These are phyloP conservation scores for Fusarium sp. DNA, from an alignment of 2,329 filamentous ascomycete genomes.

Conservation along the genomic window DNA sequence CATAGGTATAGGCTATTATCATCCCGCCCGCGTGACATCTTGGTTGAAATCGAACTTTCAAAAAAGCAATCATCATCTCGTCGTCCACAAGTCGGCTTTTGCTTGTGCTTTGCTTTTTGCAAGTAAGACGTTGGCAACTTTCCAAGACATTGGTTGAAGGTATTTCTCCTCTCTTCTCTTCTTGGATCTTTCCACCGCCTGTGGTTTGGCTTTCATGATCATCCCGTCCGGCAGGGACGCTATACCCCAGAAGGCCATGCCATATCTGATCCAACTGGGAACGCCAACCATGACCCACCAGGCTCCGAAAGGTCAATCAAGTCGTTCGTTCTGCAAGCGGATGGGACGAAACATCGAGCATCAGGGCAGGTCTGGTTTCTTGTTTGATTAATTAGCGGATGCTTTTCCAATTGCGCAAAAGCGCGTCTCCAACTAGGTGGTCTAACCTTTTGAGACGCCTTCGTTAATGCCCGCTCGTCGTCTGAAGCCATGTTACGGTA, in stretches of 20 bases:
- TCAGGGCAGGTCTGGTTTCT: constrained; percentile 2
- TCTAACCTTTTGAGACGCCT: constrained; percentile 15
- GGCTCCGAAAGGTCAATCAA: constrained; percentile 36
- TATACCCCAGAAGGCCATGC: constrained; percentile 40
- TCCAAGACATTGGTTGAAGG: neutral
- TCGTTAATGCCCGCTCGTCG: constrained; percentile 34
- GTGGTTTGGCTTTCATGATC: constrained; percentile 21
- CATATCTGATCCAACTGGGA: constrained; percentile 32
- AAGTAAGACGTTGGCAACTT: neutral
- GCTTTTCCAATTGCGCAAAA: constrained; percentile 29
- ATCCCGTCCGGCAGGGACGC: constrained; percentile 31
- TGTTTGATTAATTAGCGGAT: constrained; percentile 29
- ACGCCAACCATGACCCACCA: constrained; percentile 34
- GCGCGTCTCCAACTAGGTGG: constrained; percentile 21
- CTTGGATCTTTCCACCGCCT: constrained; percentile 13
- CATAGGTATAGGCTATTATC: neutral
- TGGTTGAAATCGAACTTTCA: neutral
- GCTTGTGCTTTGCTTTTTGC: neutral
- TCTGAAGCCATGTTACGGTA: constrained; percentile 12
- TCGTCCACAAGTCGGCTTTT: neutral
- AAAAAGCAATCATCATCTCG: constrained; percentile 6
- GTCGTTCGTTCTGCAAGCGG: constrained; percentile 43
- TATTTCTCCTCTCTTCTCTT: neutral
- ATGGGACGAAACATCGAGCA: neutral
- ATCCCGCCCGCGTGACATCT: neutral